Conservation (phyloP, 257 asterid species). For the Hygrophila difformis region DNA sequence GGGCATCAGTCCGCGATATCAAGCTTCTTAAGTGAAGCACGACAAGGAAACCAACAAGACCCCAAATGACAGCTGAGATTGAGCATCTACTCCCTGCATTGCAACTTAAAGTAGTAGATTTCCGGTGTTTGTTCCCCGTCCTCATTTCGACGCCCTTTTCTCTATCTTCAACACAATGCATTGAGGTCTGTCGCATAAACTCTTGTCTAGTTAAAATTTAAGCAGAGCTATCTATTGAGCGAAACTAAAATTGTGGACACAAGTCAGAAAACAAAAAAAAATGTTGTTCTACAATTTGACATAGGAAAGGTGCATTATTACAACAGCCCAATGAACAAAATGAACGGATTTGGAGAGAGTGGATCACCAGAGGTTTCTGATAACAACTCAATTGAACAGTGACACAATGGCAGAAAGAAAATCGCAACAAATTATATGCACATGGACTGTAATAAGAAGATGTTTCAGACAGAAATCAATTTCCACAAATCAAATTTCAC, state of each 20-base stretch:
- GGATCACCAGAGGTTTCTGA: no score
- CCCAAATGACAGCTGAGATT: conserved; percentile 34
- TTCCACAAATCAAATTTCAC: neutral
- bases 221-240: no score
- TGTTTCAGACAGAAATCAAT: no score
- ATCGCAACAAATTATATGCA: no score
- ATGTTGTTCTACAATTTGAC: no score
- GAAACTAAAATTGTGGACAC: no score
- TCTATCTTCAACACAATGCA: conserved; percentile 44
- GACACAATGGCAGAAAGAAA: no score
- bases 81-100: conserved; percentile 86
- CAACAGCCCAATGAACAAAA: neutral
- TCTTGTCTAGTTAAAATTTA: conserved; percentile 13
- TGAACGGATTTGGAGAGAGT: neutral
- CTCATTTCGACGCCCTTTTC: conserved; percentile 59
- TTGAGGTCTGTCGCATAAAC: conserved; percentile 29
- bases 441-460: no score
- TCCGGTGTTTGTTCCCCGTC: conserved; percentile 60
- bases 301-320: no score
- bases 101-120: conserved; percentile 63
- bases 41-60: conserved; percentile 57
- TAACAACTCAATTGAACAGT: no score
- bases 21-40: conserved; percentile 54
- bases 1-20: conserved; percentile 25
- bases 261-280: no score